Evolutionary conservation across 2,329 filamentous ascomycete species (phyloP).

Genomic region (Xylariomycetidae sp.): DNA sequence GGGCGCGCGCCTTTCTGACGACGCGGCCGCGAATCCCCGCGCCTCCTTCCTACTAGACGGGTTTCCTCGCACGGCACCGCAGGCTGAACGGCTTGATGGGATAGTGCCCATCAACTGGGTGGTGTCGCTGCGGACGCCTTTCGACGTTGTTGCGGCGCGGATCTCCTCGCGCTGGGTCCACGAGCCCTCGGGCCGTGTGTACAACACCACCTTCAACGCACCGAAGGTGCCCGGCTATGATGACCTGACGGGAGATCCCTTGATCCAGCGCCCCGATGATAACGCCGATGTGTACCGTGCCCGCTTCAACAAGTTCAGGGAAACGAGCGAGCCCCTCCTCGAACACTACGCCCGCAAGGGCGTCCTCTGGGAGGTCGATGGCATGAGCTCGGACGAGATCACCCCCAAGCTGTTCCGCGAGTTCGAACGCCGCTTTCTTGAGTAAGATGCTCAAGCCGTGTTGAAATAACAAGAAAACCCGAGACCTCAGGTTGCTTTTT

Average conservation of each 20-base stretch:
- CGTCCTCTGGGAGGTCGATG: slow-evolving; percentile 79
- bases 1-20: slow-evolving; percentile 29
- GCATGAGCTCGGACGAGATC: slow-evolving; percentile 91
- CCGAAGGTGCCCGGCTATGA: slow-evolving; percentile 76
- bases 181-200: slow-evolving; percentile 82
- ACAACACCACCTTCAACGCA: slow-evolving; percentile 90
- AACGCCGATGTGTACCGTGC: slow-evolving; percentile 78
- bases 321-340: slow-evolving; percentile 77
- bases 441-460: no score
- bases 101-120: slow-evolving; percentile 94
- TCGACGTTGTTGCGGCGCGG: slow-evolving; percentile 78
- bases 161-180: slow-evolving; percentile 94
- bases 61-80: slow-evolving; percentile 80
- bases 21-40: slow-evolving; percentile 60
- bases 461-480: no score
- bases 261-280: slow-evolving; percentile 81
- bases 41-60: slow-evolving; percentile 95
- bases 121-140: slow-evolving; percentile 78
- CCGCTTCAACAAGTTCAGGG: slow-evolving; percentile 75
- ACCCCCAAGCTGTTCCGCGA: slow-evolving; percentile 80
- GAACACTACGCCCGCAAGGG: slow-evolving; percentile 84
- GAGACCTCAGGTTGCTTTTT: no score
- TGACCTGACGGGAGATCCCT: slow-evolving; percentile 81
- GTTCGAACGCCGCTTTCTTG: slow-evolving; percentile 71
- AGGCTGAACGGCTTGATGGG: slow-evolving; percentile 70